Evolutionary conservation across 176 grass and related monocot species (phyloP).

Genomic region (Oryza brachyantha): DNA sequence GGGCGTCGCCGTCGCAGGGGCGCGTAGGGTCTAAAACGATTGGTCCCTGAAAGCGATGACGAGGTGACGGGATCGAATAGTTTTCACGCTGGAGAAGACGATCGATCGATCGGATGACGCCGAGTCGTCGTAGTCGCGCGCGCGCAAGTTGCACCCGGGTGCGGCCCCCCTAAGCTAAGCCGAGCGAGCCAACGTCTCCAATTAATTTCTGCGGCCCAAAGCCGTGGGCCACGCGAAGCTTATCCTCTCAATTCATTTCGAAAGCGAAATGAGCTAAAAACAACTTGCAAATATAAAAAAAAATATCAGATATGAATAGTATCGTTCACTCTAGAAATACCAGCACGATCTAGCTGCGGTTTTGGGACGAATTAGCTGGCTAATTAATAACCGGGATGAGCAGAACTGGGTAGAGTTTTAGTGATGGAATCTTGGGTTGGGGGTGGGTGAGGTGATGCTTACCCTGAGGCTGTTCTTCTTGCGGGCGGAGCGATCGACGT

Average conservation of each 20-base stretch:
- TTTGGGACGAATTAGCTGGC: background rate
- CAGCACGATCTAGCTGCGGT: background rate
- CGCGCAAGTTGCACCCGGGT: slow-evolving; percentile 22
- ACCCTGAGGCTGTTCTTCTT: slow-evolving; percentile 91
- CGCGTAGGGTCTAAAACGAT: slow-evolving; percentile 1
- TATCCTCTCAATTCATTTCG: slow-evolving; percentile 1
- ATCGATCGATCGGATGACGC: background rate
- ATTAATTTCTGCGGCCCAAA: slow-evolving; percentile 31
- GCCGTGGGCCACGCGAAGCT: background rate
- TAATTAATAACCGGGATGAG: background rate
- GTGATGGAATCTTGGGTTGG: background rate
- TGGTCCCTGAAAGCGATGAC: slow-evolving; percentile 6
- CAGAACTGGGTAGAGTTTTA: background rate
- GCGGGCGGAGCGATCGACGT: slow-evolving; percentile 63
- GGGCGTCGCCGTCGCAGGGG: slow-evolving; percentile 21
- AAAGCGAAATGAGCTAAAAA: slow-evolving; percentile 12
- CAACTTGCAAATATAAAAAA: background rate
- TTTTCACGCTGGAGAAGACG: slow-evolving; percentile 31
- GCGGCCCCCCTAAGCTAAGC: background rate
- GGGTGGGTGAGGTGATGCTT: background rate
- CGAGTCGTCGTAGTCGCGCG: background rate
- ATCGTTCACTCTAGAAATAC: background rate
- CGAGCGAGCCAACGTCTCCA: background rate
- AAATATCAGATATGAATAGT: background rate
- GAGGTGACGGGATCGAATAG: slow-evolving; percentile 42